A percentile compares a stretch with the other conserved stretches of the same genome.
phyloP scores from a whole-genome alignment of 495 filamentous ascomycete genomes.

The Annulohypoxylon nitens region DNA sequence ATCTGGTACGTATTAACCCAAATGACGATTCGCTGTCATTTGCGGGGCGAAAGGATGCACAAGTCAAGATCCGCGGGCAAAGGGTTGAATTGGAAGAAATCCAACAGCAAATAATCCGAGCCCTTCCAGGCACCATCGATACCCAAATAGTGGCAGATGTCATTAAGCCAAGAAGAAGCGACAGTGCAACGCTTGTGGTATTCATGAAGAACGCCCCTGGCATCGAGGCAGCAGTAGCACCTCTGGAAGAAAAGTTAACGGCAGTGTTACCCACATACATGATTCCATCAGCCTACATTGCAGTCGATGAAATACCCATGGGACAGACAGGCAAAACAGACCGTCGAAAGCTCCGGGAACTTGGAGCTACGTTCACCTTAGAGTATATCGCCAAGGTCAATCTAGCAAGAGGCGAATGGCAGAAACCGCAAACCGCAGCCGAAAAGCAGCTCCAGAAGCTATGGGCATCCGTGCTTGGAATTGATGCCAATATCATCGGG shows the following conservation, averaged over 20 bases:
- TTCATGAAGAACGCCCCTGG: not conserved
- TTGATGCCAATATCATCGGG: not conserved
- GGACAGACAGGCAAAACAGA: conserved; percentile 7
- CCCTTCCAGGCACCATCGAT: not conserved
- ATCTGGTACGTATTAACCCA: conserved; percentile 46
- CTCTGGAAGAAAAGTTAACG: not conserved
- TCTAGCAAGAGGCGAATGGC: not conserved
- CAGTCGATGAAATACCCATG: not conserved
- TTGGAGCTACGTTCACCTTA: not conserved
- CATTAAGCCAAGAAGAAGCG: not conserved
- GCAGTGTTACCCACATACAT: not conserved
- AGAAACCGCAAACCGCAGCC: not conserved
- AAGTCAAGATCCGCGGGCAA: conserved; percentile 8
- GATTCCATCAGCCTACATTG: not conserved
- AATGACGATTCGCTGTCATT: not conserved
- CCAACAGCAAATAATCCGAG: not conserved
- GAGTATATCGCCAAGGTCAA: not conserved
- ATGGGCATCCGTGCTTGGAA: not conserved
- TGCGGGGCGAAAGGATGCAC: not conserved
- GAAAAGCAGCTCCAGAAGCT: conserved; percentile 2
- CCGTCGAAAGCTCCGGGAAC: not conserved
- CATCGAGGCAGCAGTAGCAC: not conserved
- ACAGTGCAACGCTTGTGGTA: not conserved
- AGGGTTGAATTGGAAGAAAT: not conserved
- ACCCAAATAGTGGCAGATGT: conserved; percentile 4